phyloP scores from a whole-genome alignment of 345 rosid genomes.

The Eucalyptus erythrocorys region DNA sequence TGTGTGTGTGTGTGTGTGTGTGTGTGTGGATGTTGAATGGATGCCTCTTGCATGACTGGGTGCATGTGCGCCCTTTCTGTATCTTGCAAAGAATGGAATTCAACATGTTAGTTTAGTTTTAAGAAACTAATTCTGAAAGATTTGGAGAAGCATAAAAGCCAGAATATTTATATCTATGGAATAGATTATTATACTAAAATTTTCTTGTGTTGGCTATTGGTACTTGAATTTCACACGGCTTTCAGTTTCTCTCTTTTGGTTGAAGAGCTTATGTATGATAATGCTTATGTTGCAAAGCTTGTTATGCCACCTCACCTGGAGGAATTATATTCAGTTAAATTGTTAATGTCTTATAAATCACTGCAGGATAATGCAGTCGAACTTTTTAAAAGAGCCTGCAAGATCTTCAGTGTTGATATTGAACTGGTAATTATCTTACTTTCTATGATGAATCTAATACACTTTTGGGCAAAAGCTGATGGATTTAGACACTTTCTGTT shows the following conservation, averaged over 20 bases:
- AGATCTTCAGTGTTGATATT: slow-evolving; percentile 75
- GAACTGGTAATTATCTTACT: slow-evolving; percentile 49
- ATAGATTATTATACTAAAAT: not conserved
- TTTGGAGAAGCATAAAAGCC: not conserved
- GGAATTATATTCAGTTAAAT: not conserved
- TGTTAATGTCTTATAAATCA: not conserved
- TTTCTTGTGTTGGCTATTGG: not conserved
- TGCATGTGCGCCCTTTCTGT: not conserved
- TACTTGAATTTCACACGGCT: not conserved
- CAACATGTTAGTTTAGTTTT: not conserved
- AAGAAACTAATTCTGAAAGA: not conserved
- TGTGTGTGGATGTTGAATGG: not conserved
- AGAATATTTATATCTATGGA: not conserved
- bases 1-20: too few relatives aligned
- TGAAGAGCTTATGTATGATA: not conserved
- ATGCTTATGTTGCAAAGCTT: not conserved
- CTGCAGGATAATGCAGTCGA: slow-evolving; percentile 79
- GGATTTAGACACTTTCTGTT: slow-evolving; percentile 11
- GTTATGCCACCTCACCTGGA: not conserved
- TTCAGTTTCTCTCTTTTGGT: not conserved
- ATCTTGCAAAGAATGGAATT: not conserved
- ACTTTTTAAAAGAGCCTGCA: slow-evolving; percentile 90
- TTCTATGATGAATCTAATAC: not conserved
- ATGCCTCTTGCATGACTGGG: not conserved
- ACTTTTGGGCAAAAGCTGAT: not conserved